phyloP scores from a whole-genome alignment of 2,329 filamentous ascomycete genomes.

The Colletotrichum sp. region DNA sequence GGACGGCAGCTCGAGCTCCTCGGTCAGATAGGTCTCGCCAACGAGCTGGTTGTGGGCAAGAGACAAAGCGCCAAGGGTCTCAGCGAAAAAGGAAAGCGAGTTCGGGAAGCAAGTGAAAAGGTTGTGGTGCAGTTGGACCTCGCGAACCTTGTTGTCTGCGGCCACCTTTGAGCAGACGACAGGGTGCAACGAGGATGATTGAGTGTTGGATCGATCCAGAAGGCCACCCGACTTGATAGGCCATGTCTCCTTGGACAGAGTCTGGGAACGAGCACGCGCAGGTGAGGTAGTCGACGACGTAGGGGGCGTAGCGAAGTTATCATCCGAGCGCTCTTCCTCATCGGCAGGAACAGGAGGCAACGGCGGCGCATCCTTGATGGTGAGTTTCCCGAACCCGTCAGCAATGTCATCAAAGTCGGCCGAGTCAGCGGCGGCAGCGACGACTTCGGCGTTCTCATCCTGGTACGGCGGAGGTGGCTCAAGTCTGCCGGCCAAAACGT shows the following conservation, averaged over 20 bases:
- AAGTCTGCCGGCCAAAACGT: constrained; percentile 69
- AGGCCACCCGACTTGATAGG: constrained; percentile 63
- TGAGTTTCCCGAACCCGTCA: constrained; percentile 11
- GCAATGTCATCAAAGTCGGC: constrained; percentile 36
- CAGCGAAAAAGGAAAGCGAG: constrained; percentile 72
- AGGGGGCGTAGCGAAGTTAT: constrained; percentile 62
- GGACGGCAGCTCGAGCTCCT: constrained; percentile 70
- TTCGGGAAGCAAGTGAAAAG: constrained; percentile 72
- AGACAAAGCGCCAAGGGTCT: constrained; percentile 73
- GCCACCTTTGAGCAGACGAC: constrained; percentile 61
- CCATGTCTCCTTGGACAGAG: constrained; percentile 54
- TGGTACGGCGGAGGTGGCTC: constrained; percentile 56
- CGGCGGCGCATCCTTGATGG: neutral
- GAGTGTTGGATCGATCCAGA: constrained; percentile 72
- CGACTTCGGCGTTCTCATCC: constrained; percentile 24
- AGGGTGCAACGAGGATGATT: constrained; percentile 63
- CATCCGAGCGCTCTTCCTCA: constrained; percentile 51
- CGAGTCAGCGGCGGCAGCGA: constrained; percentile 21
- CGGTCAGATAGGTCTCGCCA: constrained; percentile 67
- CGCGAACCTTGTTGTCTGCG: constrained; percentile 52
- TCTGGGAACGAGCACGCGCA: constrained; percentile 51
- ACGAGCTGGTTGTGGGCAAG: constrained; percentile 76
- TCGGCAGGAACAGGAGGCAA: neutral
- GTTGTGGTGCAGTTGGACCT: constrained; percentile 79
- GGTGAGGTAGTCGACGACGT: constrained; percentile 58